phyloP scores from a whole-genome alignment of 2,329 filamentous ascomycete genomes.

The Aspergillus ruber region DNA sequence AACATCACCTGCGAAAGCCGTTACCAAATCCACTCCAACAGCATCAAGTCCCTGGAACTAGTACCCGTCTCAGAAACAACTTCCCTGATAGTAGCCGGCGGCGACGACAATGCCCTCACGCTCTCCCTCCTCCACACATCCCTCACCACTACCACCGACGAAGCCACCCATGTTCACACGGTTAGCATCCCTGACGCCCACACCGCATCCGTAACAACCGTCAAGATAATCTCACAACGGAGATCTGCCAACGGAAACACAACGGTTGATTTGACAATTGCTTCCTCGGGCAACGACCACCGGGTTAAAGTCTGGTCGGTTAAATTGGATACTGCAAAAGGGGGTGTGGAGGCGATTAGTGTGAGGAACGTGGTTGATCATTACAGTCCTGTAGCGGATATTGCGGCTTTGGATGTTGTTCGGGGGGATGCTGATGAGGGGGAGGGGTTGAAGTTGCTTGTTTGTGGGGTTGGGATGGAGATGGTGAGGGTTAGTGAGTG shows the following conservation, averaged over 20 bases:
- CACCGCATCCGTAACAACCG: conserved; percentile 37
- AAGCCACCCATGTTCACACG: conserved; percentile 19
- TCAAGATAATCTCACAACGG: conserved; percentile 24
- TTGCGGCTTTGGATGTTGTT: conserved; percentile 45
- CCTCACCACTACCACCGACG: conserved; percentile 2
- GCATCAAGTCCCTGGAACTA: conserved; percentile 57
- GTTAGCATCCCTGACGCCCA: conserved; percentile 38
- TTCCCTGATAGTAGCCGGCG: conserved; percentile 63
- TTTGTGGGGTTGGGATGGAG: conserved; percentile 48
- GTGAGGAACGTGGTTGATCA: conserved; percentile 22
- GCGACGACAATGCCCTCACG: conserved; percentile 79
- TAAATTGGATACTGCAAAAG: conserved; percentile 18
- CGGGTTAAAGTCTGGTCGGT: conserved; percentile 40
- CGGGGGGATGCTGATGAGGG: conserved; percentile 6
- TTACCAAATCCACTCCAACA: conserved; percentile 66
- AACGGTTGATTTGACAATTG: conserved; percentile 17
- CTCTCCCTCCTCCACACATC: conserved; percentile 41
- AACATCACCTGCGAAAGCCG: conserved; percentile 29
- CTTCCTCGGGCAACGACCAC: conserved; percentile 42
- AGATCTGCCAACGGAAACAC: conserved; percentile 2
- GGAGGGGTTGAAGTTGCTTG: conserved; percentile 25
- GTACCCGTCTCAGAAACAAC: conserved; percentile 24
- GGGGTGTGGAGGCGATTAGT: conserved; percentile 14
- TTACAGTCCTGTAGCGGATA: conserved; percentile 50
- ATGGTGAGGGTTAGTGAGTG: conserved; percentile 23